These are phyloP conservation scores for Coriaria nepalensis DNA, from an alignment of 306 rosid species.

Conservation along the genomic window DNA sequence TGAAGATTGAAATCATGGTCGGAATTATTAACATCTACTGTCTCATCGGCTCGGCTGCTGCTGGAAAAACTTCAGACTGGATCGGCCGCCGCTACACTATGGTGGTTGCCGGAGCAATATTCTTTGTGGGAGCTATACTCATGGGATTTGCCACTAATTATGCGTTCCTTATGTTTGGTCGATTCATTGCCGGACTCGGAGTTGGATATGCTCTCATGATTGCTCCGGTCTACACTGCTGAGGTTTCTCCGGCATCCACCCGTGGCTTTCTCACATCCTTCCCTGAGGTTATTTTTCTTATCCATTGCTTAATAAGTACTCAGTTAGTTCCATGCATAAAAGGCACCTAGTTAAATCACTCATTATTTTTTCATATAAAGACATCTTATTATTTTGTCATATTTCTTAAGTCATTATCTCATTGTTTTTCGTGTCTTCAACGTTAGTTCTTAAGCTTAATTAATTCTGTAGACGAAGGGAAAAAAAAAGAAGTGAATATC, in stretches of 20 bases:
- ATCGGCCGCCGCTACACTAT: conserved; percentile 7
- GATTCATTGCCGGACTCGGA: conserved; percentile 27
- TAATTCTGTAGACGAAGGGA: no score
- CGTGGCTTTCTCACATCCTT: conserved; percentile 56
- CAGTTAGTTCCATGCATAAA: no score
- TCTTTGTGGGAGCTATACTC: neutral
- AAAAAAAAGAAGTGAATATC: no score
- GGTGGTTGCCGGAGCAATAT: conserved; percentile 3
- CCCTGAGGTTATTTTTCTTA: conserved; percentile 25
- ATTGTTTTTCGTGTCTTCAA: no score
- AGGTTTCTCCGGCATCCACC: conserved; percentile 43
- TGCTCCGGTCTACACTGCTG: conserved; percentile 49
- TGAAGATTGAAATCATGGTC: conserved; percentile 8
- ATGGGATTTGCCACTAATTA: neutral
- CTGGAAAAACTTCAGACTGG: conserved; percentile 5
- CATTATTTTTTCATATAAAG: no score
- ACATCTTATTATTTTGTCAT: no score
- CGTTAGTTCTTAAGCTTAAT: no score
- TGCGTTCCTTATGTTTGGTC: no score
- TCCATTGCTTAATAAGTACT: neutral
- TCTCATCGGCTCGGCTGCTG: conserved; percentile 9
- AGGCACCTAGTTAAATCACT: no score
- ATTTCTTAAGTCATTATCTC: no score
- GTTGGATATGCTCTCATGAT: conserved; percentile 47
- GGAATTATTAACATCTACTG: conserved; percentile 12